phyloP scores from a whole-genome alignment of 1,284 basidiomycete species.

The Tremellales sp. region DNA sequence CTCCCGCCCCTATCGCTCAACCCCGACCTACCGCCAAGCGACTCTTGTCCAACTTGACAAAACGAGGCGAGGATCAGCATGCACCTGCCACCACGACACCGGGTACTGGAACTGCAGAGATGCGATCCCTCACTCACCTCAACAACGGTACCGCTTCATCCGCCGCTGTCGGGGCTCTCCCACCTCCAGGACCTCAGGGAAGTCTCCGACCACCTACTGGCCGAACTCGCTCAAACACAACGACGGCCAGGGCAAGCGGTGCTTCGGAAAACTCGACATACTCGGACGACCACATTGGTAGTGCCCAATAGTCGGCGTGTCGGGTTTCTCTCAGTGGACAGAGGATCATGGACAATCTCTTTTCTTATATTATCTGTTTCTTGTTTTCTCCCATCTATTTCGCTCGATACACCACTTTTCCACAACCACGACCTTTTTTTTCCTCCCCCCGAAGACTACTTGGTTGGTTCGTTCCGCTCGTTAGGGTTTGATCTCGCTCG shows the following conservation, averaged over 20 bases:
- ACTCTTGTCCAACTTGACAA: conserved; percentile 17
- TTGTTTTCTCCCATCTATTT: neutral
- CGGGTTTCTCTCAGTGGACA: too few relatives aligned
- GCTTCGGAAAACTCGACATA: neutral
- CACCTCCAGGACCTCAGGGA: conserved; percentile 25
- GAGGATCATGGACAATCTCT: neutral
- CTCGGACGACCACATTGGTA: neutral
- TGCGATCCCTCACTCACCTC: conserved; percentile 36
- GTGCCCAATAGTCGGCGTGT: neutral
- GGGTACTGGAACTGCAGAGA: conserved; percentile 23
- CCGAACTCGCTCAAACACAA: neutral
- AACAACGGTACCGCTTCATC: conserved; percentile 34
- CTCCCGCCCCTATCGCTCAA: conserved; percentile 4
- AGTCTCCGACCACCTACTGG: neutral
- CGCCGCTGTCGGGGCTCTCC: conserved; percentile 29
- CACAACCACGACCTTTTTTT: neutral
- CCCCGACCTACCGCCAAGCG: conserved; percentile 18
- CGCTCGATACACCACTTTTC: too few relatives aligned
- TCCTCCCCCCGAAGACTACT: neutral
- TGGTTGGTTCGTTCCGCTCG: neutral
- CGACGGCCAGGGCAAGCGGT: neutral
- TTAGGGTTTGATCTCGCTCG: neutral
- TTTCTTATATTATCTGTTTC: neutral
- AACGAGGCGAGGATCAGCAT: conserved; percentile 20
- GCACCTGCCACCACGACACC: conserved; percentile 8